phyloP scores from a whole-genome alignment of 148 eudicot genomes.

The Camellia lanceoleosa region DNA sequence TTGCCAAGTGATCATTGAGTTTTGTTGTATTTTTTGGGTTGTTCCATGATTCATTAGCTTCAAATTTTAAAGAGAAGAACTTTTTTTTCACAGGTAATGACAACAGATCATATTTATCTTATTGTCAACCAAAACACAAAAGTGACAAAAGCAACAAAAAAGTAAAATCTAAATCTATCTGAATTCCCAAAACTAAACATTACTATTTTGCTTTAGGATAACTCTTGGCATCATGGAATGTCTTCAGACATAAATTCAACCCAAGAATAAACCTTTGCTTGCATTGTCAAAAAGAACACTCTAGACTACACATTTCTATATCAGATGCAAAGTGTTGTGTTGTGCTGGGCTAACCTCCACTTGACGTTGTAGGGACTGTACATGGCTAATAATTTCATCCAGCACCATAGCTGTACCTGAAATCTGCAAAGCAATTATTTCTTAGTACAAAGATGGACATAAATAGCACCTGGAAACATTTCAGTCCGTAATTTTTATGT shows the following conservation, averaged over 20 bases:
- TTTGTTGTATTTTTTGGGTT: not conserved
- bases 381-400: slow-evolving; percentile 97
- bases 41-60: not conserved
- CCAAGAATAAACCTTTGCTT: not conserved
- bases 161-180: not conserved
- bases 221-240: not conserved
- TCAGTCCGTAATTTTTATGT: not conserved
- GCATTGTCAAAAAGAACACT: not conserved
- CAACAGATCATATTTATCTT: not conserved
- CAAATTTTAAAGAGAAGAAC: not conserved
- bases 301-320: not conserved
- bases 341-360: slow-evolving; percentile 63
- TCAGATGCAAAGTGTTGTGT: slow-evolving; percentile 7
- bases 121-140: not conserved
- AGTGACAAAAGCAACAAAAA: not conserved
- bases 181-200: not conserved
- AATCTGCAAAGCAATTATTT: slow-evolving; percentile 51
- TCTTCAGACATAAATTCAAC: not conserved
- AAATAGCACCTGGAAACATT: not conserved
- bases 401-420: slow-evolving; percentile 91
- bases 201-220: not conserved
- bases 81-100: no score
- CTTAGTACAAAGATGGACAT: not conserved
- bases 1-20: not conserved
- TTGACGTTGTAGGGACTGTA: slow-evolving; percentile 91